Evolutionary conservation across 768 basidiomycete genomes (phyloP).

Genomic region (Podaxis sp.): DNA sequence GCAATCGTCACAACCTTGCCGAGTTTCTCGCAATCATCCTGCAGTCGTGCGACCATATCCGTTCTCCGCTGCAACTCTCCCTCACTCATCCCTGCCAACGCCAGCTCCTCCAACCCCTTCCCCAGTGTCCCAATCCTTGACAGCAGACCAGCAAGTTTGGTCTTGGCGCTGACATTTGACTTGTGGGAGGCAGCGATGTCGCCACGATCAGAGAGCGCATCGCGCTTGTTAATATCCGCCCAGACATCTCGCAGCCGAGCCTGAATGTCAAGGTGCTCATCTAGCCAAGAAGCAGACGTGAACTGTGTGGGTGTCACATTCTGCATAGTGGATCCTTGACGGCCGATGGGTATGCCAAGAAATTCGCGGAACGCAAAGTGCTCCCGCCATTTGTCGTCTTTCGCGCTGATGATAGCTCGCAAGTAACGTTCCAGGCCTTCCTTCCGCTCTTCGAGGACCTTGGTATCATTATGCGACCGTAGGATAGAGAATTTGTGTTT

Average conservation of each 20-base stretch:
- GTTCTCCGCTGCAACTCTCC: slow-evolving; percentile 91
- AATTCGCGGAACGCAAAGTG: slow-evolving; percentile 81
- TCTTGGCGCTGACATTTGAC: slow-evolving; percentile 83
- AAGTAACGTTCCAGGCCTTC: slow-evolving; percentile 81
- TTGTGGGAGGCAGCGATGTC: slow-evolving; percentile 76
- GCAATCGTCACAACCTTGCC: slow-evolving; percentile 82
- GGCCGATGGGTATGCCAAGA: slow-evolving; percentile 76
- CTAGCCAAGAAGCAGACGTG: slow-evolving; percentile 82
- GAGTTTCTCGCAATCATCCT: slow-evolving; percentile 90
- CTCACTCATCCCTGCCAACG: slow-evolving; percentile 72
- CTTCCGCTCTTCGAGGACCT: slow-evolving; percentile 75
- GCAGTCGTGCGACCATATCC: slow-evolving; percentile 85
- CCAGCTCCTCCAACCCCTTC: slow-evolving; percentile 65
- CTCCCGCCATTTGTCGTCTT: slow-evolving; percentile 83
- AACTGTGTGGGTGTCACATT: slow-evolving; percentile 47
- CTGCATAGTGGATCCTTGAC: slow-evolving; percentile 35
- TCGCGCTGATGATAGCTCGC: slow-evolving; percentile 78
- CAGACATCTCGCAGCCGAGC: slow-evolving; percentile 77
- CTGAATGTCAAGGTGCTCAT: slow-evolving; percentile 83
- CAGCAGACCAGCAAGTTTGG: slow-evolving; percentile 76
- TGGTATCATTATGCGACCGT: slow-evolving; percentile 54
- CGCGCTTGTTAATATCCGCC: slow-evolving; percentile 84
- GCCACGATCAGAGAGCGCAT: slow-evolving; percentile 74
- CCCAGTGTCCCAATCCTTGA: slow-evolving; percentile 72
- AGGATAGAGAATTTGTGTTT: slow-evolving; percentile 79